Percentiles rank a stretch among this genome's conserved stretches.
phyloP scores from a whole-genome alignment of 2,329 filamentous ascomycete species.

The Alternaria conjuncta region DNA sequence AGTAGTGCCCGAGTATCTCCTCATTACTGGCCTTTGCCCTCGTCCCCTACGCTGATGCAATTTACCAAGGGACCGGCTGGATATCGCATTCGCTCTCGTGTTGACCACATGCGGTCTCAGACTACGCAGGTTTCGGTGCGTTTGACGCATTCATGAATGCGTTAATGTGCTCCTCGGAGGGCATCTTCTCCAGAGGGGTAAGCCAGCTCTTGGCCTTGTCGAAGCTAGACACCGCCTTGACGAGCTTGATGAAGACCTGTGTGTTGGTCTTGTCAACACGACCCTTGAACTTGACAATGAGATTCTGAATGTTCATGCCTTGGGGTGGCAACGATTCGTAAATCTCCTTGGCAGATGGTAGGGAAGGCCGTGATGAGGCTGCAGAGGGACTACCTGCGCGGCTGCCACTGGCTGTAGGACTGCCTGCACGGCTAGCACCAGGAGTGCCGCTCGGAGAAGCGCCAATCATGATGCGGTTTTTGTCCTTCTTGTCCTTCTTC shows the following conservation, averaged over 20 bases:
- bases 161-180: slow-evolving; percentile 36
- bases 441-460: slow-evolving; percentile 66
- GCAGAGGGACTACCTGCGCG: slow-evolving; percentile 39
- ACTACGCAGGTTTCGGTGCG: slow-evolving; percentile 15
- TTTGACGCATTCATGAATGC: slow-evolving; percentile 23
- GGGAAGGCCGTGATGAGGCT: slow-evolving; percentile 21
- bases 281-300: slow-evolving; percentile 52
- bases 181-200: slow-evolving; percentile 39
- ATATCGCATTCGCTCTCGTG: neutral
- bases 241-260: slow-evolving; percentile 52
- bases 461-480: slow-evolving; percentile 61
- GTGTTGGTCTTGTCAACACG: slow-evolving; percentile 47
- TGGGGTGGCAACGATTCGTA: slow-evolving; percentile 52
- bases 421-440: slow-evolving; percentile 62
- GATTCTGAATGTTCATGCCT: slow-evolving; percentile 52
- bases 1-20: neutral
- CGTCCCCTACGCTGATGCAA: neutral
- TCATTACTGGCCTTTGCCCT: neutral
- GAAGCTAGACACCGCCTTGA: slow-evolving; percentile 48
- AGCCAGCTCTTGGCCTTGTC: slow-evolving; percentile 39
- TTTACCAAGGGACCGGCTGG: neutral
- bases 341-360: slow-evolving; percentile 55
- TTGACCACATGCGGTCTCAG: neutral
- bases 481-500: slow-evolving; percentile 64
- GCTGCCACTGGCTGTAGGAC: slow-evolving; percentile 49